These are phyloP conservation scores for Senna tora DNA, from an alignment of 306 rosid species.

Conservation along the genomic window DNA sequence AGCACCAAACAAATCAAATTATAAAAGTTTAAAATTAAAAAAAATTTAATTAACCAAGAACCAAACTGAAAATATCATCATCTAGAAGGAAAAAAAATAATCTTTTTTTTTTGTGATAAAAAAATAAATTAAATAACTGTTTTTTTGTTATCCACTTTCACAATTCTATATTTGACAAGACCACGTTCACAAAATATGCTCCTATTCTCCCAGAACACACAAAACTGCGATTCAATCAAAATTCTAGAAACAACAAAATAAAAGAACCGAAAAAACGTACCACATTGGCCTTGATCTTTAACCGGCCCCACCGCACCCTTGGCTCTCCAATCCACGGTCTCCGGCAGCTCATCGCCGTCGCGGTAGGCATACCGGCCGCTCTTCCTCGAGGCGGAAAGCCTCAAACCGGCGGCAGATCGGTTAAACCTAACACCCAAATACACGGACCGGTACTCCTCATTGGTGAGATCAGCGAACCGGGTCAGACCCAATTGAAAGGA, in stretches of 20 bases:
- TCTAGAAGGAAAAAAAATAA: too few relatives aligned
- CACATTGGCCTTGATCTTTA: constrained; percentile 96
- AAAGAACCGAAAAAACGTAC: constrained; percentile 43
- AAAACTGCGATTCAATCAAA: neutral
- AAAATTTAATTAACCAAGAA: too few relatives aligned
- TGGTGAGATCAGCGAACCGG: constrained; percentile 80
- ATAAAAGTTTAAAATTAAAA: too few relatives aligned
- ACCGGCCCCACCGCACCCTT: constrained; percentile 73
- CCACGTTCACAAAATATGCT: neutral
- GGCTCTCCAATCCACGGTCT: constrained; percentile 72
- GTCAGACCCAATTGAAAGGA: constrained; percentile 63
- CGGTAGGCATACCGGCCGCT: constrained; percentile 53
- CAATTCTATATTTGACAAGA: too few relatives aligned
- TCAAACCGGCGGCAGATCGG: neutral
- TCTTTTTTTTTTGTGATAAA: too few relatives aligned
- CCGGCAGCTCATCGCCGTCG: constrained; percentile 64
- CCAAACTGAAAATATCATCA: too few relatives aligned
- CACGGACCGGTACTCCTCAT: constrained; percentile 62
- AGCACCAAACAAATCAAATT: too few relatives aligned
- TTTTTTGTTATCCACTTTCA: too few relatives aligned
- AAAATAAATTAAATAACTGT: too few relatives aligned
- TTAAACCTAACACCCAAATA: constrained; percentile 48
- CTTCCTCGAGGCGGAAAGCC: constrained; percentile 32
- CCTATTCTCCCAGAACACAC: neutral
- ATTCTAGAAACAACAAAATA: neutral